Percentiles rank a stretch among this genome's conserved stretches.
These are phyloP conservation scores for Pseudozyma hubeiensis DNA, from an alignment of 1,284 basidiomycete species.

Conservation along the genomic window DNA sequence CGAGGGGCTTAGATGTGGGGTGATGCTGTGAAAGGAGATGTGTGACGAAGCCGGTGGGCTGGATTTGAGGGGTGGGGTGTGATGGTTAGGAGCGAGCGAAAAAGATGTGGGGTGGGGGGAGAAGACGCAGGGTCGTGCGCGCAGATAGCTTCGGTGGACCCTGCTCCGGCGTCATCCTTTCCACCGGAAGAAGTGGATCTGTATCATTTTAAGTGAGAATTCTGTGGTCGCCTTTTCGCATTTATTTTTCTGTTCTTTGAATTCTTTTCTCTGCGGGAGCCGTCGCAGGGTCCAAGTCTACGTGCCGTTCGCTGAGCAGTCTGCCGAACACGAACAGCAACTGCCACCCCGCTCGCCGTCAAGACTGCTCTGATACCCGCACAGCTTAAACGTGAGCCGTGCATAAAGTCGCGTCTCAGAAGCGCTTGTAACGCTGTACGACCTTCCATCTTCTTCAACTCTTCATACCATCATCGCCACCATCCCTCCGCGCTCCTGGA, in stretches of 20 bases:
- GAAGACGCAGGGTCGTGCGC: neutral
- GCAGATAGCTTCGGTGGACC: constrained; percentile 13
- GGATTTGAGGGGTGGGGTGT: neutral
- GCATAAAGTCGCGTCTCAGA: neutral
- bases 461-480: neutral
- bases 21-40: neutral
- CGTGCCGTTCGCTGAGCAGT: neutral
- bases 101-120: neutral
- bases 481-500: neutral
- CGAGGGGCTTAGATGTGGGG: neutral
- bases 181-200: neutral
- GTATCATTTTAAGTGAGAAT: neutral
- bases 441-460: no score
- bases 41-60: neutral
- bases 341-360: neutral
- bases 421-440: neutral
- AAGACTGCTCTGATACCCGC: neutral
- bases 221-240: constrained; percentile 4
- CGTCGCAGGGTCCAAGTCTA: no score
- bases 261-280: no score
- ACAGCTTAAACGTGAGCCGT: neutral
- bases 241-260: neutral
- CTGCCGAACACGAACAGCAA: neutral
- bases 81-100: neutral
- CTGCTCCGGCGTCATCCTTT: constrained; percentile 10